phyloP scores from a whole-genome alignment of 371 early-diverging fungal species.

The Mortierella sp. region DNA sequence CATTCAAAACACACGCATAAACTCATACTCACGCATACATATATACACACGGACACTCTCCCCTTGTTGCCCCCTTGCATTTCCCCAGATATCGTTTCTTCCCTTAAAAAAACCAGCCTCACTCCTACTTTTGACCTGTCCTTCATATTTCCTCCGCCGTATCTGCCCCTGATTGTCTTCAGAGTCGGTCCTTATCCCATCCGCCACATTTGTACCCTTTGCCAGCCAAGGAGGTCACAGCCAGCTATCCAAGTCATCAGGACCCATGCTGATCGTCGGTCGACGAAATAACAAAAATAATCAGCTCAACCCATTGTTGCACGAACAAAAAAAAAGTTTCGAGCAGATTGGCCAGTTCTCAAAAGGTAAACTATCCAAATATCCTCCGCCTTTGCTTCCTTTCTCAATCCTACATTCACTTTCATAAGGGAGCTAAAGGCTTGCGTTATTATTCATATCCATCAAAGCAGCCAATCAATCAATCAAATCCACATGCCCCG shows the following conservation, averaged over 20 bases:
- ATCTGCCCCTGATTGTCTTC: neutral
- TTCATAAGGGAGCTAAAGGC: too few relatives aligned
- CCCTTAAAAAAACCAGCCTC: neutral
- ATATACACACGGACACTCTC: neutral
- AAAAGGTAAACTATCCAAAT: neutral
- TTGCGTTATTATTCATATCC: too few relatives aligned
- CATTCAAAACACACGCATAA: neutral
- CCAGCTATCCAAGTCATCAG: neutral
- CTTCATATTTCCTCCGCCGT: too few relatives aligned
- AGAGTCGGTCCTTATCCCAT: too few relatives aligned
- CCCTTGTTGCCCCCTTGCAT: neutral
- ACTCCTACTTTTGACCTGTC: neutral
- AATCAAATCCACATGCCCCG: neutral
- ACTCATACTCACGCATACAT: neutral
- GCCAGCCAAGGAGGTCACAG: neutral
- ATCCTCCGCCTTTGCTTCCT: too few relatives aligned
- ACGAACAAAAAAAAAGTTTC: neutral
- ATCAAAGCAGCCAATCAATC: neutral
- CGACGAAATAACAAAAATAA: neutral
- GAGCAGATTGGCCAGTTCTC: neutral
- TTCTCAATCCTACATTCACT: too few relatives aligned
- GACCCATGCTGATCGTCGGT: neutral
- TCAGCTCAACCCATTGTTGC: constrained; percentile 1
- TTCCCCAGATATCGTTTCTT: neutral
- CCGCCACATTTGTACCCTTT: too few relatives aligned